Base-by-base conservation (phyloP, 768 basidiomycete genomes). In the Sporobolomyces pararoseus region DNA sequence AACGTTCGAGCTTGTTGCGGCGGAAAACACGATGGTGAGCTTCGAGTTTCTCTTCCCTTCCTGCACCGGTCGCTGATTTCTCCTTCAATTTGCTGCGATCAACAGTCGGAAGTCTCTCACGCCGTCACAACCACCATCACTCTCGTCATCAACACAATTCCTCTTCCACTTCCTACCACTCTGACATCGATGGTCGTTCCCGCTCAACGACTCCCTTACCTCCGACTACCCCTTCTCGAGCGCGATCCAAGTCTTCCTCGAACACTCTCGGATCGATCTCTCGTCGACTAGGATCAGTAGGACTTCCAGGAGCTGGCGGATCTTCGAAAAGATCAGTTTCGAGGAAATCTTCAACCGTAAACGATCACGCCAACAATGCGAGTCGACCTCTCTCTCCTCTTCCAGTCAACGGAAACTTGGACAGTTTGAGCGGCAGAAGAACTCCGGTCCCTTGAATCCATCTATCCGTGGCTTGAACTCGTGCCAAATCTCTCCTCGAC, bases 1-100 rank as follows among this genome's bases (percentile, higher is more conserved):
- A 97, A 98, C 76, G 93, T 97, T 27, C 85, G 95, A 29, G 92
- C 89, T 1, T 92, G 90, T 78, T 92, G 90, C 75, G 89, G 55
- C 17, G 73, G 73, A 7, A 60, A 58, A 50, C 73, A 74, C n/a
- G 63, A 68, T 27, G 72, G 60, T 63, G 21, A 31, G 47, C 39
- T 63, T 39, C 21, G 27, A 10, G 7, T 34, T 64, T 16, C 21
- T 35, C 13, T 34, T 52, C n/a, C 34, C 32, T 31, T 17, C 29
- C 39, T 23, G 42, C 29, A 47, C 52, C 54, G 31, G 14, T n/a
- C n/a, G 14, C 62, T 35, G 51, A 65, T 37, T 23, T 17, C 10
- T 23, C 6, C n/a, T n/a, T n/a, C n/a, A n/a, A n/a, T n/a, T n/a
- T 59, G 42, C 17, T 47, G 23, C 34, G 34, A 16, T 2, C 1